Evolutionary conservation across 768 basidiomycete species (phyloP), one percentile per base, ranked within the genome.

Genomic region (Xerocomus brunneocitrinus): DNA sequence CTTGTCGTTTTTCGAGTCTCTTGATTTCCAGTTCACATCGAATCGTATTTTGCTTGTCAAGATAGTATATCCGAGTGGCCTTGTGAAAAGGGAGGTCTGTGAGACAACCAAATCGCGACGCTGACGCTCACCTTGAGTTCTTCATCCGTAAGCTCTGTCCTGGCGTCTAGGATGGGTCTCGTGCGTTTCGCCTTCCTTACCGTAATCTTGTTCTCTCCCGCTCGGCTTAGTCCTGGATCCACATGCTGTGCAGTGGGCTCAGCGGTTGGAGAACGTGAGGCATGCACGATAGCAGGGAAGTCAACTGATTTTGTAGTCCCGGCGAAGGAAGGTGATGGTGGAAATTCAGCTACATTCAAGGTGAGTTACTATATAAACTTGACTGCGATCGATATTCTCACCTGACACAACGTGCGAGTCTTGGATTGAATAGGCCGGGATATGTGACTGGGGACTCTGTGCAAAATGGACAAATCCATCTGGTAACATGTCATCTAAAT

Each of bases 71-170:
- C 28, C 90, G 79, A 25, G 86, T 82, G 53, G 74, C 68, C 85
- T 88, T 47, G 46, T 13, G 38, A 45, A 1, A 38, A 30, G 42
- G 14, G 19, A 41, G 35, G 34, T 16, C 52, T 47, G 13, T 56
- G 48, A 50, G 35, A 41, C 3, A 38, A 55, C 8, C 16, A 47
- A 46, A 4, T 31, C 14, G 27, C 27, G 22, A 46, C 43, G 43
- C 19, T 40, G 38, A 24, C 35, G 27, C 65, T 55, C 52, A 82
- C 91, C 74, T 85, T 87, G 41, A 93, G 73, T 69, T 93, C 89
- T 4, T 88, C 85, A 54, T 91, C 88, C 5, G 89, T 89, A 35
- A 93, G 71, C 64, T 93, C 91, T 5, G 83, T 93, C 55, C 88
- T 77, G 5, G 77, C 70, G 66, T 93, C 91, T 7, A 92, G 67